Evolutionary conservation across 139 green algal genomes (phyloP).

Genomic region (Edaphochlamys debaryana): DNA sequence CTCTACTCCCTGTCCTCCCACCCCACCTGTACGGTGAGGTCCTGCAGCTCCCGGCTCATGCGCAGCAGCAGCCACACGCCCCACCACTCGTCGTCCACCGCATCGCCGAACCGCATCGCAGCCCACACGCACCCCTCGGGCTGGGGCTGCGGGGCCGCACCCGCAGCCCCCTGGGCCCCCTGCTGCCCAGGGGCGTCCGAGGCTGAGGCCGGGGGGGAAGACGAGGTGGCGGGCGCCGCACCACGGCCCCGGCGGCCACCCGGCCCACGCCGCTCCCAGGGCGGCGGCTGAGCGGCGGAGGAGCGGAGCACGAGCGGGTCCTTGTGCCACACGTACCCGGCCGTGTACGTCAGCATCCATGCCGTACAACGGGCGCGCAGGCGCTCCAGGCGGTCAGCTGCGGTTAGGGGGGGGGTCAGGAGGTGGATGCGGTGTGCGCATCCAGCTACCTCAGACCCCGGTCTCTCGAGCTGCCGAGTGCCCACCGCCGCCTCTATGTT

Average conservation of each 20-base stretch:
- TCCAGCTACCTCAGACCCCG: too few species aligned
- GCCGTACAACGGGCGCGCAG: constrained; percentile 37
- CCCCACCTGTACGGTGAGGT: constrained; percentile 63
- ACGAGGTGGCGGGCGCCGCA: neutral
- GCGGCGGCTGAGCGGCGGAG: neutral
- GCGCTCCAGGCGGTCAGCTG: constrained; percentile 2
- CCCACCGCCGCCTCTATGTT: too few species aligned
- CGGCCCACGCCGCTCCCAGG: constrained; percentile 38
- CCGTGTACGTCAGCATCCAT: constrained; percentile 21
- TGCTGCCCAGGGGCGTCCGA: neutral
- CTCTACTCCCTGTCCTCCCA: neutral
- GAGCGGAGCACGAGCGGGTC: constrained; percentile 43
- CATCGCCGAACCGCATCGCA: constrained; percentile 77
- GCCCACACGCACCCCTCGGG: constrained; percentile 73
- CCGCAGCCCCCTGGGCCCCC: neutral
- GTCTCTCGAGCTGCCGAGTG: too few species aligned
- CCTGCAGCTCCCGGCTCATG: constrained; percentile 57
- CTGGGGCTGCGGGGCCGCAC: too few species aligned
- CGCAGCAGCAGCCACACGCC: constrained; percentile 79
- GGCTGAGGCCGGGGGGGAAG: too few species aligned
- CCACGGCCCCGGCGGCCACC: neutral
- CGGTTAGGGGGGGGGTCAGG: too few species aligned
- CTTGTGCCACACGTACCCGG: constrained; percentile 60
- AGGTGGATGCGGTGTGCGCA: too few species aligned
- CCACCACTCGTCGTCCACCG: constrained; percentile 93